Percentiles rank a stretch among this genome's conserved stretches.
Conservation (phyloP, 2,329 filamentous ascomycete species). For the Trichoderma harzianum region DNA sequence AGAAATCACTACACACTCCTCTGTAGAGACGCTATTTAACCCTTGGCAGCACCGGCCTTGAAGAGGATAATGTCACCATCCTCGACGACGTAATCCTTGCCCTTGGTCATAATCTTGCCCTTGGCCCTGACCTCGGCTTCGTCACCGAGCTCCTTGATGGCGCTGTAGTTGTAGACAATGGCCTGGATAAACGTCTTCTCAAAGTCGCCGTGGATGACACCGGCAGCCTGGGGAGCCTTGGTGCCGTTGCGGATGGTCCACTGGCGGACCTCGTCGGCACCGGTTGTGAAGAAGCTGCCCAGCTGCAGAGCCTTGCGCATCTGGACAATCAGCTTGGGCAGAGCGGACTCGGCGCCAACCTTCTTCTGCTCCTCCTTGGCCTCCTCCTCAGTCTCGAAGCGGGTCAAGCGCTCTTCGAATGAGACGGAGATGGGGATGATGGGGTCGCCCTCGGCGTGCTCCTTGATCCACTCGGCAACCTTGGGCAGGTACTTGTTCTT, state of each 20-base stretch:
- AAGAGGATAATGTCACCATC: conserved; percentile 82
- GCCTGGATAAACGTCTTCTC: conserved; percentile 99
- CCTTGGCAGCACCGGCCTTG: conserved; percentile 83
- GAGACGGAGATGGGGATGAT: conserved; percentile 90
- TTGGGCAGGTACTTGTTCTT: conserved; percentile 99
- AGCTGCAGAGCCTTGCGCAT: conserved; percentile 93
- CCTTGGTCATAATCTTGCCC: conserved; percentile 97
- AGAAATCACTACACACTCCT: not conserved
- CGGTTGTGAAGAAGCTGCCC: conserved; percentile 95
- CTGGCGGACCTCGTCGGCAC: conserved; percentile 92
- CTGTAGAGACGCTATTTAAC: conserved; percentile 38
- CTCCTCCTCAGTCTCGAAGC: conserved; percentile 73
- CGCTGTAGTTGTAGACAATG: conserved; percentile 84
- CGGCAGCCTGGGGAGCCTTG: conserved; percentile 95
- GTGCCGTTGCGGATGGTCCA: conserved; percentile 96
- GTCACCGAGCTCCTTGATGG: conserved; percentile 81
- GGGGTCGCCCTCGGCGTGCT: conserved; percentile 80
- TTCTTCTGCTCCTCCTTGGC: conserved; percentile 84
- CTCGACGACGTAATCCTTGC: conserved; percentile 91
- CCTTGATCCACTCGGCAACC: conserved; percentile 93
- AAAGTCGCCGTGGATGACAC: conserved; percentile 97
- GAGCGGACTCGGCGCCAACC: conserved; percentile 77
- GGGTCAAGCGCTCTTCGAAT: conserved; percentile 88
- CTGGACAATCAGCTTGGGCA: conserved; percentile 86
- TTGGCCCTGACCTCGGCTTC: conserved; percentile 86